phyloP scores from a whole-genome alignment of 148 eudicot species.

The Hydrangea macrophylla region DNA sequence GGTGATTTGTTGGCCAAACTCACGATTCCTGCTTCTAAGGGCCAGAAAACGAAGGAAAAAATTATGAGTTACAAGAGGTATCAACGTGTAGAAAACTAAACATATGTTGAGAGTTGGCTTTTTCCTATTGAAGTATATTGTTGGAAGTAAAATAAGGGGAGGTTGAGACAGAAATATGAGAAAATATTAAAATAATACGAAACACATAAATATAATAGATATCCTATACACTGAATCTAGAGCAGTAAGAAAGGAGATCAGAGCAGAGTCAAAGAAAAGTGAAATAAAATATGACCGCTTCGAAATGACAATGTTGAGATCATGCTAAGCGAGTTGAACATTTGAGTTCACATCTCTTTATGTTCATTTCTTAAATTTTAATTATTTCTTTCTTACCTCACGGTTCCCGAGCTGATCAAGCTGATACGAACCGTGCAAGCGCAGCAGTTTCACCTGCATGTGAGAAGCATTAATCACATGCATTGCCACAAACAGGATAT shows the following conservation, averaged over 20 bases:
- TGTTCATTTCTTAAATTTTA: not conserved
- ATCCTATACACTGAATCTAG: not conserved
- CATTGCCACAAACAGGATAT: not conserved
- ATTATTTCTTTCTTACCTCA: slow-evolving; percentile 52
- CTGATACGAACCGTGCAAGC: slow-evolving; percentile 87
- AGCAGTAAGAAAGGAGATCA: not conserved
- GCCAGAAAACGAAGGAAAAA: too few relatives aligned
- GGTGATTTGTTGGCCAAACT: too few relatives aligned
- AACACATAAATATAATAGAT: not conserved
- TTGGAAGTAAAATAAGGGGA: not conserved
- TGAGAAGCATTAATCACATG: slow-evolving; percentile 7
- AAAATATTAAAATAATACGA: not conserved
- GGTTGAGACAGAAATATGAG: not conserved
- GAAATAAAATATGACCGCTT: not conserved
- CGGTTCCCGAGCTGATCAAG: slow-evolving; percentile 83
- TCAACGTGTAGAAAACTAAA: too few relatives aligned
- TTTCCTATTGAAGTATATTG: too few relatives aligned
- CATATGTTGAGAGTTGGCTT: too few relatives aligned
- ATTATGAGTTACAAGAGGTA: too few relatives aligned
- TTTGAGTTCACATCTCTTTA: not conserved
- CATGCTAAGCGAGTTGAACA: not conserved
- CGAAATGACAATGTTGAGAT: not conserved
- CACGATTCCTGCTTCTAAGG: too few relatives aligned
- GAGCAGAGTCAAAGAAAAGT: not conserved
- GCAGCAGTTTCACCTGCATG: slow-evolving; percentile 77